Percentiles rank a stretch among this genome's conserved stretches.
These are phyloP conservation scores for Dipodascus geniculatus DNA, from an alignment of 805 yeast genomes.

Conservation along the genomic window DNA sequence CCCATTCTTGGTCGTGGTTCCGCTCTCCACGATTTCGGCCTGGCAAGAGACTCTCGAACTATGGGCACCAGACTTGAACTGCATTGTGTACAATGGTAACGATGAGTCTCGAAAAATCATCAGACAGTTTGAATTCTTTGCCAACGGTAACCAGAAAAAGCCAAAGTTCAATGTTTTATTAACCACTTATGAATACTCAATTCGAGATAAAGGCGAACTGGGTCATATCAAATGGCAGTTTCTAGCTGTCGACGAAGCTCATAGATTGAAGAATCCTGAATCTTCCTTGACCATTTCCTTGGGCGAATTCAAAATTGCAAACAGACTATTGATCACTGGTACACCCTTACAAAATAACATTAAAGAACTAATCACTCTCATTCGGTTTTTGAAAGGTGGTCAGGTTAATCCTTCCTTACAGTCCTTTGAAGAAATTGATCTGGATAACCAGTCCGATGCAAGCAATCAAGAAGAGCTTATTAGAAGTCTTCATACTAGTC, in stretches of 20 bases:
- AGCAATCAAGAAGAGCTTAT: constrained; percentile 76
- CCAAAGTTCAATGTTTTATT: constrained; percentile 84
- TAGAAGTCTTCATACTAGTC: constrained; percentile 66
- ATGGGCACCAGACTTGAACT: constrained; percentile 95
- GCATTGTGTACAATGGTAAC: constrained; percentile 88
- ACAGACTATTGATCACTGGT: constrained; percentile 88
- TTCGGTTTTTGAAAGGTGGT: constrained; percentile 95
- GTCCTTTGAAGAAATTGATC: constrained; percentile 69
- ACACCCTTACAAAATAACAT: constrained; percentile 95
- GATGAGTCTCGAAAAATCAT: constrained; percentile 72
- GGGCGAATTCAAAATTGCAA: constrained; percentile 67
- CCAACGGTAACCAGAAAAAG: constrained; percentile 43
- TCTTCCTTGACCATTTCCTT: constrained; percentile 85
- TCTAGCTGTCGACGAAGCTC: constrained; percentile 97
- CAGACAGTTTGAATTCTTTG: constrained; percentile 74
- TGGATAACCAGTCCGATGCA: constrained; percentile 66
- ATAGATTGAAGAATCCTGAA: constrained; percentile 87
- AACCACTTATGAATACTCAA: constrained; percentile 92
- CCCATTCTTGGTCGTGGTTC: constrained; percentile 94
- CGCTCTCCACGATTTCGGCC: constrained; percentile 90
- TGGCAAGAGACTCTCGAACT: constrained; percentile 98
- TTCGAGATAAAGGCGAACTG: constrained; percentile 74
- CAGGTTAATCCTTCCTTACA: constrained; percentile 59
- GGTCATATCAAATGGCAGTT: constrained; percentile 90
- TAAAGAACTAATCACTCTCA: constrained; percentile 88